These are phyloP conservation scores for Macaranga tanarius DNA, from an alignment of 441 rosid genomes.

Conservation along the genomic window DNA sequence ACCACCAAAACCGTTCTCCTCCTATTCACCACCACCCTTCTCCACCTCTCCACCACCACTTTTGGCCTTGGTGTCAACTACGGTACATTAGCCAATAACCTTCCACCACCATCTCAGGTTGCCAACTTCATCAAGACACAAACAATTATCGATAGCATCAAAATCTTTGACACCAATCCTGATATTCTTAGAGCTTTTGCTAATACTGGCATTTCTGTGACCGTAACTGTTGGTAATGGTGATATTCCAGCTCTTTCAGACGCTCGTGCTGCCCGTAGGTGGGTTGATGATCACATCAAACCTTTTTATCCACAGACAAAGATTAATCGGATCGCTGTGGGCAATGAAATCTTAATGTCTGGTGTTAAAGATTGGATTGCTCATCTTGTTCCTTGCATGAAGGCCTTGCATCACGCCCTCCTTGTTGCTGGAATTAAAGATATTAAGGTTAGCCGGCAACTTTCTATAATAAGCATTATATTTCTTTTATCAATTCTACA, in stretches of 20 bases:
- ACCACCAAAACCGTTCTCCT: conserved; percentile 21
- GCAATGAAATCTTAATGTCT: conserved; percentile 60
- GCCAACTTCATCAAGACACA: conserved; percentile 55
- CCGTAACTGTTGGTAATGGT: conserved; percentile 63
- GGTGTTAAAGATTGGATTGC: conserved; percentile 44
- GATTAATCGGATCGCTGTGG: conserved; percentile 53
- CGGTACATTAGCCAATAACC: conserved; percentile 68
- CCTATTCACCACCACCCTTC: background rate
- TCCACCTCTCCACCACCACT: conserved; percentile 24
- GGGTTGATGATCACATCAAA: conserved; percentile 45
- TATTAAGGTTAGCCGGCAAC: conserved; percentile 32
- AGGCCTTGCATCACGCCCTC: conserved; percentile 40
- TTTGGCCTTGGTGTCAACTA: conserved; percentile 65
- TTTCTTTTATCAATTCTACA: background rate
- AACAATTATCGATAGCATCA: conserved; percentile 58
- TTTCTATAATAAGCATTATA: background rate
- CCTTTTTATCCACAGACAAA: conserved; percentile 48
- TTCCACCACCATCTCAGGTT: conserved; percentile 64
- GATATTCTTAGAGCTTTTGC: conserved; percentile 63
- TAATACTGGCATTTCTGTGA: conserved; percentile 50
- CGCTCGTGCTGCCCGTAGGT: conserved; percentile 40
- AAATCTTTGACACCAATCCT: conserved; percentile 65
- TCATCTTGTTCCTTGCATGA: conserved; percentile 61
- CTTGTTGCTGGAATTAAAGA: conserved; percentile 36
- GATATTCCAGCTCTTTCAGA: conserved; percentile 50